Evolutionary conservation across 768 basidiomycete genomes (phyloP).

Genomic region (Mycena floridula): DNA sequence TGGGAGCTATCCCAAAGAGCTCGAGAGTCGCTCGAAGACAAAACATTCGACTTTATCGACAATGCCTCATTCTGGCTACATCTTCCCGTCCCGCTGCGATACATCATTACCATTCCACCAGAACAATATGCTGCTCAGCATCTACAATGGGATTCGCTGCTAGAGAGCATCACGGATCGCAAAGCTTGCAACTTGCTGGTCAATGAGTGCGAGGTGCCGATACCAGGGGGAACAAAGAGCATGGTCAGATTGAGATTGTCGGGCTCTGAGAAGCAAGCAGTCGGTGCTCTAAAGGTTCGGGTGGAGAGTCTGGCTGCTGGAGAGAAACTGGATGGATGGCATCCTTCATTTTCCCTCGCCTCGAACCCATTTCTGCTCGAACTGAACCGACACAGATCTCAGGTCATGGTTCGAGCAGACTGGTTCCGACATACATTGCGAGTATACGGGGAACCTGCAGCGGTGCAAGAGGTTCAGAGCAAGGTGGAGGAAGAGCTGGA

Average conservation of each 20-base stretch:
- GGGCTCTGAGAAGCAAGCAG: conserved; percentile 46
- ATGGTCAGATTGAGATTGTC: conserved; percentile 37
- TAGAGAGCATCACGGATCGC: conserved; percentile 26
- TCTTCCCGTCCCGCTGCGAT: conserved; percentile 45
- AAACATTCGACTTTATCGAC: conserved; percentile 20
- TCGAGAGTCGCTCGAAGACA: conserved; percentile 27
- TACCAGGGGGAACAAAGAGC: no score
- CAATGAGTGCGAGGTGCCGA: conserved; percentile 6
- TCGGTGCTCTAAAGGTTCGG: conserved; percentile 54
- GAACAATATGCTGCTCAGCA: conserved; percentile 49
- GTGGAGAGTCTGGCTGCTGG: conserved; percentile 50
- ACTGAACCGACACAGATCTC: conserved; percentile 26
- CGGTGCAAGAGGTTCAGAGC: conserved; percentile 37
- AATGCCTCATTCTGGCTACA: conserved; percentile 29
- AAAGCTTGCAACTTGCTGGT: conserved; percentile 28
- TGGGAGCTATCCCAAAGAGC: conserved; percentile 43
- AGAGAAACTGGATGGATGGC: conserved; percentile 46
- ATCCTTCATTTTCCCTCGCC: conserved; percentile 40
- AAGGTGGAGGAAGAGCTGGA: conserved; percentile 44
- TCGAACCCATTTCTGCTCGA: conserved; percentile 25
- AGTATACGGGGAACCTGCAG: conserved; percentile 35
- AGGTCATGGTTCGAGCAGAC: conserved; percentile 40
- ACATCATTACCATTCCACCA: conserved; percentile 39
- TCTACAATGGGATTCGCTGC: conserved; percentile 40
- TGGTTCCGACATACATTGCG: conserved; percentile 37